These are phyloP conservation scores for Pichia deserticola DNA, from an alignment of 805 yeast species.

Conservation along the genomic window DNA sequence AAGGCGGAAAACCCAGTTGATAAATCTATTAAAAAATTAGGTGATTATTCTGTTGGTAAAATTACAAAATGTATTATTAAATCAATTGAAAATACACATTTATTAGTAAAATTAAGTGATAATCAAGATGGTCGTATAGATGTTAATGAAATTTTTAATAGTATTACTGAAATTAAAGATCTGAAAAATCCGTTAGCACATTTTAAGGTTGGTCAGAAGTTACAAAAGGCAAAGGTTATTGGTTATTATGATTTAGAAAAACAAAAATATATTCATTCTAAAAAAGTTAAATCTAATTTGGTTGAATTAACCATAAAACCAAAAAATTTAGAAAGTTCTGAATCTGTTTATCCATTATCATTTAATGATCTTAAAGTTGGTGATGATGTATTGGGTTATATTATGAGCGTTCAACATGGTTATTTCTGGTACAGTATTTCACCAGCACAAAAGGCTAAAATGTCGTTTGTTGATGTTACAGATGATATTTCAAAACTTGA, in stretches of 20 bases:
- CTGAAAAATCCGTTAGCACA: constrained; percentile 47
- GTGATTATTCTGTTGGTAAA: constrained; percentile 54
- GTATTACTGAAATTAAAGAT: constrained; percentile 47
- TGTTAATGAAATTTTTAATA: constrained; percentile 58
- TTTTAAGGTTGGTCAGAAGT: constrained; percentile 49
- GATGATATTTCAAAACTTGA: constrained; percentile 42
- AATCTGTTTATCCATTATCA: constrained; percentile 28
- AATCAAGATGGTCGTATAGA: constrained; percentile 76
- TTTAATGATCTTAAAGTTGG: constrained; percentile 42
- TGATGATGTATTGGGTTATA: constrained; percentile 46
- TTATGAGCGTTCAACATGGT: constrained; percentile 57
- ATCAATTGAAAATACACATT: constrained; percentile 56
- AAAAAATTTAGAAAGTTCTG: constrained; percentile 27
- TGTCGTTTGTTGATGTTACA: constrained; percentile 57
- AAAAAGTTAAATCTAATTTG: constrained; percentile 45
- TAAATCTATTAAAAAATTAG: constrained; percentile 34
- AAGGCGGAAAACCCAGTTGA: constrained; percentile 56
- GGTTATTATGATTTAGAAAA: constrained; percentile 71
- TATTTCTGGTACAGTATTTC: constrained; percentile 62
- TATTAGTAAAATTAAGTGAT: constrained; percentile 70
- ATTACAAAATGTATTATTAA: constrained; percentile 53
- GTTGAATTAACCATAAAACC: constrained; percentile 48
- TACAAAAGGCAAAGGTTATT: constrained; percentile 56
- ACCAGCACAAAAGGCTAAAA: constrained; percentile 59
- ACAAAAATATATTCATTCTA: constrained; percentile 58